Base-by-base conservation (phyloP, 2,329 filamentous ascomycete genomes). In the Hypoxylon sp. region DNA sequence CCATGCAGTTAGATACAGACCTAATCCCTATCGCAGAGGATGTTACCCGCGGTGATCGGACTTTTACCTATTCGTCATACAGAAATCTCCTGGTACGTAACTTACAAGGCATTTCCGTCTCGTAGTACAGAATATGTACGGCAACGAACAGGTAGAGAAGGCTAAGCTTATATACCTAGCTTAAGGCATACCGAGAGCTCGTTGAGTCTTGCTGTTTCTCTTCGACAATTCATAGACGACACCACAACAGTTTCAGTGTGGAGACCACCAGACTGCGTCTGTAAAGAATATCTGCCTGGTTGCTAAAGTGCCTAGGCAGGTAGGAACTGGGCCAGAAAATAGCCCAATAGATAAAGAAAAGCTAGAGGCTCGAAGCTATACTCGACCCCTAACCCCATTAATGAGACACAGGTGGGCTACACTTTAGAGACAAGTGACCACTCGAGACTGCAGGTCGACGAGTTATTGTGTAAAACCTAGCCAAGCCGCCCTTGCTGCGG, bases 61-160 rank as follows among this genome's bases (percentile, higher is more conserved):
- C 7, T 48, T n/a, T 54, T 45, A 48, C 42, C 23, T 57, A 49
- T 51, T 57, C 33, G 45, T 43, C 48, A 55, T 51, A 20, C 33
- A 49, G 29, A 41, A 54, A 60, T 48, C 13, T 29, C 47, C 46
- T 56, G 27, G 17, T 15, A 23, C 26, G 35, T 38, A 7, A 4
- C 17, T 11, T 35, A 15, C 3, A 17, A n/a, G 3, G 31, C 13
- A 35, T 35, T 15, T 35, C 3, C 3, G 6, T 31, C 11, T 15
- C 2, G 13, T 31, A 31, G 13, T n/a, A 15, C 13, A n/a, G 2
- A 4, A 31, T n/a, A n/a, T 31, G 11, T 11, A 31, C 13, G 3
- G 29, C 7, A n/a, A n/a, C 8, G 9, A 35, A 7, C 17, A 15
- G 10, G 8, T 6, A 31, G 8, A 29, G 27, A 3, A 29, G 15